Evolutionary conservation across 2,329 filamentous ascomycete genomes (phyloP).

Genomic region (Leptographium galeiforme): DNA sequence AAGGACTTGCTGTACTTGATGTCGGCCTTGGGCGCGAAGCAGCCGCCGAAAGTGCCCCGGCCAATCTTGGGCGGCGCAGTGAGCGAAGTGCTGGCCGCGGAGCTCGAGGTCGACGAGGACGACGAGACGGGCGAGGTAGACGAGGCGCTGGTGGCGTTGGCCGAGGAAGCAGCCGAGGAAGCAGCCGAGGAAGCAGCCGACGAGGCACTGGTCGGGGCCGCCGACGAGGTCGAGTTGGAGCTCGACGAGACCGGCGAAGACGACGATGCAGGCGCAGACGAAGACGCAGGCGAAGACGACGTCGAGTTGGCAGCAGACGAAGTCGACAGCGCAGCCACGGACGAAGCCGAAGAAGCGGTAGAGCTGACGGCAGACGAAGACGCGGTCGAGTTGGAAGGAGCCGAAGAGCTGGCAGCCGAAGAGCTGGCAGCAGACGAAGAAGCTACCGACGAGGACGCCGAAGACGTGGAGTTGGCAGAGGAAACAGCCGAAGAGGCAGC

Average conservation of each 20-base stretch:
- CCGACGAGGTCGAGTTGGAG: not conserved
- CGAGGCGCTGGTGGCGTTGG: not conserved
- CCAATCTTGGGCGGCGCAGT: no score
- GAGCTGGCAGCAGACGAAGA: not conserved
- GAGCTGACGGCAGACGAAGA: not conserved
- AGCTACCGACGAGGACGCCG: not conserved
- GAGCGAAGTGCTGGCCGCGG: no score
- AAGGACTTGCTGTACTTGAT: no score
- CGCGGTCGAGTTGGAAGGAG: not conserved
- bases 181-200: not conserved
- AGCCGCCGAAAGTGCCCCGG: no score
- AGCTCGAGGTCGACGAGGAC: not conserved
- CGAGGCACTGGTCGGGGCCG: not conserved
- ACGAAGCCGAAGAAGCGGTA: no score
- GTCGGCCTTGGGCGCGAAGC: no score
- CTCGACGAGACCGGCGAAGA: no score
- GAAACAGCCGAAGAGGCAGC: no score
- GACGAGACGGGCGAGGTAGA: not conserved
- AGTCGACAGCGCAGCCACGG: not conserved
- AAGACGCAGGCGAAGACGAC: not conserved
- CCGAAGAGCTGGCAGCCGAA: not conserved
- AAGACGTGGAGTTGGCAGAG: not conserved
- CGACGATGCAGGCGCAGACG: not conserved
- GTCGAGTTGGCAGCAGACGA: not conserved
- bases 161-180: not conserved